These are phyloP conservation scores for Boletus patriciae DNA, from an alignment of 768 basidiomycete species.

Conservation along the genomic window DNA sequence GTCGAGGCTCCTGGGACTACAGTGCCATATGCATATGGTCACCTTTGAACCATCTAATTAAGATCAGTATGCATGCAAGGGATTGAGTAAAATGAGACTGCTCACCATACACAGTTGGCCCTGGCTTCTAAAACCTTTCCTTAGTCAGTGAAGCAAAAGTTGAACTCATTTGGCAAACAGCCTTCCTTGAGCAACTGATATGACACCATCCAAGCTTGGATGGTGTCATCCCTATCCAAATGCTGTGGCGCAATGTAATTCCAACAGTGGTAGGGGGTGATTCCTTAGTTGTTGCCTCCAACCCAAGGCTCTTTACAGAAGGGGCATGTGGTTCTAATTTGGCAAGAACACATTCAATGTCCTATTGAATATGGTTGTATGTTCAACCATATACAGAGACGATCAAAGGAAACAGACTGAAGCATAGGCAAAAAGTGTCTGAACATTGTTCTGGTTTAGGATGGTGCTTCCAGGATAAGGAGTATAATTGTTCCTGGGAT, in stretches of 20 bases:
- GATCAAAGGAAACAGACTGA: not conserved
- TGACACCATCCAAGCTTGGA: not conserved
- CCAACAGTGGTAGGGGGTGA: conserved; percentile 8
- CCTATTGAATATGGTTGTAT: not conserved
- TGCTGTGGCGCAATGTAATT: conserved; percentile 10
- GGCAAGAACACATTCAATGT: not conserved
- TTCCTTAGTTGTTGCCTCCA: not conserved
- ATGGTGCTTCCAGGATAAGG: not conserved
- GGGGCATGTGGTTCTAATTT: not conserved
- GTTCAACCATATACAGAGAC: not conserved
- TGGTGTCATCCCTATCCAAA: not conserved
- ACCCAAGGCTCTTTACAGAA: not conserved
- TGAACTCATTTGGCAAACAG: not conserved
- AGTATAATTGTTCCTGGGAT: not conserved
- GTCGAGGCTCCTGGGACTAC: conserved; percentile 9
- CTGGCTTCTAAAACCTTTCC: not conserved
- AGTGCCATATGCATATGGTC: conserved; percentile 12
- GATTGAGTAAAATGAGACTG: not conserved
- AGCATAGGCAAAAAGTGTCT: not conserved
- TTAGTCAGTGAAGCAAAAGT: conserved; percentile 4
- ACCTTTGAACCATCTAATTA: conserved; percentile 12
- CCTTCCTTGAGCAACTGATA: conserved; percentile 10
- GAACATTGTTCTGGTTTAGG: not conserved
- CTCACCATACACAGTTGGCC: conserved; percentile 9
- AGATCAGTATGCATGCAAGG: not conserved